Conservation (phyloP, 2,329 filamentous ascomycete genomes). For the Penicillium sp. region DNA sequence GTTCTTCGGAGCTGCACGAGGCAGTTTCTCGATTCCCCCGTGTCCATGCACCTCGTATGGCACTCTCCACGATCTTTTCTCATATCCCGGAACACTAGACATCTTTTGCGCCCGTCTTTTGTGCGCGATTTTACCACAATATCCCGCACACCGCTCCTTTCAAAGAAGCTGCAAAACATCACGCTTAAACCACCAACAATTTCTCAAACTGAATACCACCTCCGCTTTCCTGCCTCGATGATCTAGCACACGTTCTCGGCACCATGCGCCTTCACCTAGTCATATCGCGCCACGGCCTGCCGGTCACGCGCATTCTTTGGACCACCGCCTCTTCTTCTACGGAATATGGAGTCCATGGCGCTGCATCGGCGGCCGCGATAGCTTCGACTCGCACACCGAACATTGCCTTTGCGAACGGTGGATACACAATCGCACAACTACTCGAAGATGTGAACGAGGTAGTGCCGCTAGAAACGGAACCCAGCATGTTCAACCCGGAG, state of each 20-base stretch:
- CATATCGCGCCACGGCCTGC: slow-evolving; percentile 70
- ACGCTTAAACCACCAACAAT: slow-evolving; percentile 1
- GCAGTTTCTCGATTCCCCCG: slow-evolving; percentile 3
- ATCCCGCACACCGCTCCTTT: too few species aligned
- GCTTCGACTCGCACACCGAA: slow-evolving; percentile 36
- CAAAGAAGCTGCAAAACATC: not conserved
- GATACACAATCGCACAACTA: slow-evolving; percentile 71
- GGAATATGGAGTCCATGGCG: slow-evolving; percentile 16
- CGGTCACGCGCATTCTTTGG: slow-evolving; percentile 71
- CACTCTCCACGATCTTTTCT: not conserved
- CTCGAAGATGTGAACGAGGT: slow-evolving; percentile 75
- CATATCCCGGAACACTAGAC: not conserved
- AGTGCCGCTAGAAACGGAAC: slow-evolving; percentile 72
- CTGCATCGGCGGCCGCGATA: slow-evolving; percentile 34
- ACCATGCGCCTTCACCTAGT: slow-evolving; percentile 70
- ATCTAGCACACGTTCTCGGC: slow-evolving; percentile 16
- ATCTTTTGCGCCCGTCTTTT: not conserved
- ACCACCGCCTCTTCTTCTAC: slow-evolving; percentile 50
- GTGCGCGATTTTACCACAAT: not conserved
- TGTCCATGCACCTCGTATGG: slow-evolving; percentile 1
- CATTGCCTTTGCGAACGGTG: slow-evolving; percentile 42
- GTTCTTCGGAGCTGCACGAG: slow-evolving; percentile 12
- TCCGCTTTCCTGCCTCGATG: slow-evolving; percentile 10
- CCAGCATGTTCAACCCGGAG: slow-evolving; percentile 30
- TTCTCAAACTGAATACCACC: not conserved